Evolutionary conservation across 805 yeast species (phyloP), one percentile per base, ranked within the genome.

Genomic region (Yarrowia osloensis): DNA sequence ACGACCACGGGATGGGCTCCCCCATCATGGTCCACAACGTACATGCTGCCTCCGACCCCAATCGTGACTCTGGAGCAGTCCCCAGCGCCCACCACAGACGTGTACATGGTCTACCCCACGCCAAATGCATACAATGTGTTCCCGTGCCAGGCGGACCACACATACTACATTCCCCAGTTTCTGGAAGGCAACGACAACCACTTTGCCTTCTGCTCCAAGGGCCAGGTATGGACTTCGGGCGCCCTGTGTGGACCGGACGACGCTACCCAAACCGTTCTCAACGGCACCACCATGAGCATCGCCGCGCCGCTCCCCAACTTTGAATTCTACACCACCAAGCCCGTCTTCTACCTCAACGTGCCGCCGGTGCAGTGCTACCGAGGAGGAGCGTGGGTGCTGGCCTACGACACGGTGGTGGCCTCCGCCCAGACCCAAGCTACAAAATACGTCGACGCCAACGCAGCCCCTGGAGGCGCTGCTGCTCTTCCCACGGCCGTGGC

Each of bases 111-210:
- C n/a, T 57, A 44, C 28, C 63, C 63, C 11, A 57, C 63, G 19
- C 63, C 63, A 15, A 12, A 44, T 12, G 63, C 63, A 57, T 57
- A 57, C 63, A 57, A 57, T n/a, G 63, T 57, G 24, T 57, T 57
- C 28, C 63, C 63, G 19, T 57, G 63, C 63, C 63, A 57, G 37
- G 26, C 63, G 49, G 63, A 57, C 49, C 59, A 49, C 46, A 54
- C 66, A 2, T 50, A 66, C 35, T 57, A 65, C 49, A 49, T 62
- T 31, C 54, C 67, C 22, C 21, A 61, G 19, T 52, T 39, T 24
- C 65, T 52, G n/a, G 65, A 65, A 4, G 28, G 17, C 57, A 67
- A 47, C 33, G 22, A 78, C n/a, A 57, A 57, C 63, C 63, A 57
- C 35, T 57, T 57, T 40, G 63, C 63, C 35, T 19, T 57, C 19